These are phyloP conservation scores for Psilocybe sp. DNA, from an alignment of 768 basidiomycete species.

Conservation along the genomic window DNA sequence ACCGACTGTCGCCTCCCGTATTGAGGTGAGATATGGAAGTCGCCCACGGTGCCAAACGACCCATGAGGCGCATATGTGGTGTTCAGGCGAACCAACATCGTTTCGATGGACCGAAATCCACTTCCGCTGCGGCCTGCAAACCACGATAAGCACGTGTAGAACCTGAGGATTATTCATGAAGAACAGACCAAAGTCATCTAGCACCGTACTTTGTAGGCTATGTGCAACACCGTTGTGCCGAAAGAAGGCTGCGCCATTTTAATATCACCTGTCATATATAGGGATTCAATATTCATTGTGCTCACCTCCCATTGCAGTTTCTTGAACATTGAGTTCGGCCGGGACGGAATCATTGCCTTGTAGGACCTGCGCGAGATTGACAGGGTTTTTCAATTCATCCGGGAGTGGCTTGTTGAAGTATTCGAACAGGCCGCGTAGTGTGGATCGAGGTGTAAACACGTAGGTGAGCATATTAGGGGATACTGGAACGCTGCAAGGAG, in stretches of 20 bases:
- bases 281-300: too few species aligned
- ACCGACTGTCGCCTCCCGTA: conserved; percentile 18
- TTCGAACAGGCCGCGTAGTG: conserved; percentile 29
- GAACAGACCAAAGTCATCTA: conserved; percentile 23
- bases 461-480: conserved; percentile 20
- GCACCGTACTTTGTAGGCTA: conserved; percentile 24
- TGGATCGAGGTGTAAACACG: conserved; percentile 32
- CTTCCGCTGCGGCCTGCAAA: conserved; percentile 10
- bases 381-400: conserved; percentile 16
- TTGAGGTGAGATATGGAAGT: conserved; percentile 15
- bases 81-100: conserved; percentile 33
- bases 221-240: conserved; percentile 32
- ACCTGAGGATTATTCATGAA: neutral
- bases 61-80: conserved; percentile 30
- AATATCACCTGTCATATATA: neutral
- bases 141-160: neutral
- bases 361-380: conserved; percentile 6
- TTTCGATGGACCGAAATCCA: conserved; percentile 32
- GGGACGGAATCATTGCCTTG: conserved; percentile 1
- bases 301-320: conserved; percentile 12
- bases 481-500: conserved; percentile 2
- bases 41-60: conserved; percentile 20
- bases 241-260: conserved; percentile 23
- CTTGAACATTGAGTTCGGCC: neutral
- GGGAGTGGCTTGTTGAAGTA: conserved; percentile 30